These are phyloP conservation scores for Trametes gibbosa DNA, from an alignment of 768 basidiomycete genomes.

Conservation along the genomic window DNA sequence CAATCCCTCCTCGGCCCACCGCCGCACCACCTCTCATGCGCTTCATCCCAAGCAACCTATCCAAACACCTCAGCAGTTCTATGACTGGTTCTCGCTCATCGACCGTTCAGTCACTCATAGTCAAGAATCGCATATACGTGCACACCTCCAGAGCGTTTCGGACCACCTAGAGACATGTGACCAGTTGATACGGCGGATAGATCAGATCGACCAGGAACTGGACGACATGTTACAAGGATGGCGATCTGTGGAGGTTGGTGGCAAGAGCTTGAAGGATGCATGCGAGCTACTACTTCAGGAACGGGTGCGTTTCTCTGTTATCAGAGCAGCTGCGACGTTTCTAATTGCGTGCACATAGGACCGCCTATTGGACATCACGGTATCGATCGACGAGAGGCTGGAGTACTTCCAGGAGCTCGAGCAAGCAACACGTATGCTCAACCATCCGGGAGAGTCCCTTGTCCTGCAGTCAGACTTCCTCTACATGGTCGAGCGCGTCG, in stretches of 20 bases:
- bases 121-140: constrained; percentile 90
- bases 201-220: constrained; percentile 71
- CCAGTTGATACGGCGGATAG: constrained; percentile 63
- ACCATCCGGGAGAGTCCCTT: constrained; percentile 88
- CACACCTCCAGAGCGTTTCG: constrained; percentile 74
- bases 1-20: constrained; percentile 6
- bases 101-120: constrained; percentile 89
- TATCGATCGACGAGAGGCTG: constrained; percentile 76
- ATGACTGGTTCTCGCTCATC: constrained; percentile 92
- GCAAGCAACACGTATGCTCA: constrained; percentile 88
- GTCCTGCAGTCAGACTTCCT: constrained; percentile 90
- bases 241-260: constrained; percentile 89
- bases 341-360: constrained; percentile 47
- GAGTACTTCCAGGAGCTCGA: constrained; percentile 97
- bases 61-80: constrained; percentile 91
- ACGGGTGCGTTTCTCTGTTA: constrained; percentile 52
- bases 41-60: constrained; percentile 77
- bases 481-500: constrained; percentile 94
- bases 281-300: constrained; percentile 90
- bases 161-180: constrained; percentile 80
- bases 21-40: constrained; percentile 39
- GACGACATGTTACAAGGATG: constrained; percentile 82
- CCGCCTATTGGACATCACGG: constrained; percentile 69
- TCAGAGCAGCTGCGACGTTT: not conserved
- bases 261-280: constrained; percentile 84